Evolutionary conservation across 2,329 filamentous ascomycete species (phyloP), one percentile per base, ranked within the genome.

Genomic region (Geoglossum cookeanum): DNA sequence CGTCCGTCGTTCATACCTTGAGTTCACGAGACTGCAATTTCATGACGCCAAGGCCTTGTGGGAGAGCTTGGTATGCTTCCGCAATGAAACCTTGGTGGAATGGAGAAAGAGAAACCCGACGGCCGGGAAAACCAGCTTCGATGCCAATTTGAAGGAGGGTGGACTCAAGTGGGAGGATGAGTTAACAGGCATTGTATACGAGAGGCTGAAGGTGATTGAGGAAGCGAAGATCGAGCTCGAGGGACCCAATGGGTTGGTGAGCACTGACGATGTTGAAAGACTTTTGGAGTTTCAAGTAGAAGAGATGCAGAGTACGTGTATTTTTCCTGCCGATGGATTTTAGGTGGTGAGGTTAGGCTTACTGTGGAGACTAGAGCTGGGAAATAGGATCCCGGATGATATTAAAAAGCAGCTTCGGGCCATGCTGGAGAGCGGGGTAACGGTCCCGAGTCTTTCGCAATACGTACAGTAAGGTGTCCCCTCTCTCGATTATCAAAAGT

Each of bases 261-360:
- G 87, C 68, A 81, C 80, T 0, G 83, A 91, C 62, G 88, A 94
- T 65, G 75, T 92, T 6, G 87, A 94, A 66, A 79, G 79, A 33
- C 72, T 96, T 32, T 71, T 97, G 22, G 87, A 94, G 62, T 94
- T 92, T 63, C 90, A 95, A 65, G 83, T 97, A 42, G 83, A 87
- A 61, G 82, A 88, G 67, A 81, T 96, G 71, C 90, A 96, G 67
- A 86, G 85, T 84, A 70, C 65, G 73, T 69, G 3, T n/a, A 32
- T 30, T 44, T 5, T 15, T 9, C 22, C 35, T 3, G 11, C 9
- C 32, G n/a, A 22, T 8, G 11, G 57, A 42, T 53, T 53, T 8
- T 17, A 39, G 15, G 5, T 47, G 6, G n/a, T 58, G 4, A 15
- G 33, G 27, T 27, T 9, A 35, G 5, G 13, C 54, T 58, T 37